These are phyloP conservation scores for Camellia japonica DNA, from an alignment of 148 eudicot species.

Conservation along the genomic window DNA sequence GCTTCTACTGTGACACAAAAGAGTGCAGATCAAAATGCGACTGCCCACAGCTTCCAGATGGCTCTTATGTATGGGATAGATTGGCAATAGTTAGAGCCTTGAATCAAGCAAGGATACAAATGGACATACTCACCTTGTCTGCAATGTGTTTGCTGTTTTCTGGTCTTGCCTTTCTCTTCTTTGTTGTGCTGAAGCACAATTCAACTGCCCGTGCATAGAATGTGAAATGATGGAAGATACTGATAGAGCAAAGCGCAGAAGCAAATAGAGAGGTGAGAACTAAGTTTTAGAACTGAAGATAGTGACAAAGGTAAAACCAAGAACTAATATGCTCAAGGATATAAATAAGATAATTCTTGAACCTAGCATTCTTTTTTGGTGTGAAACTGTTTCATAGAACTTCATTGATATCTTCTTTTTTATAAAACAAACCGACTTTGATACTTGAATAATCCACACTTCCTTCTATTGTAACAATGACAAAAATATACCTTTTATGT, in stretches of 20 bases:
- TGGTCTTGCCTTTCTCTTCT: conserved; percentile 19
- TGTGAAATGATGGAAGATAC: background rate
- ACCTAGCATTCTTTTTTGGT: background rate
- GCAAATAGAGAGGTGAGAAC: background rate
- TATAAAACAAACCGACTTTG: too few relatives aligned
- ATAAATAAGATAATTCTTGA: background rate
- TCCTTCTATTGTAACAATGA: too few relatives aligned
- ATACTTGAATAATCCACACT: too few relatives aligned
- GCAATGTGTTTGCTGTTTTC: conserved; percentile 24
- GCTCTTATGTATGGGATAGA: conserved; percentile 28
- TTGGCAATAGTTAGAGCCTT: conserved; percentile 15
- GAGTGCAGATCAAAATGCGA: conserved; percentile 13
- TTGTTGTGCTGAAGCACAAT: conserved; percentile 22
- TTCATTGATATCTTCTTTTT: too few relatives aligned
- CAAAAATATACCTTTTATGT: too few relatives aligned
- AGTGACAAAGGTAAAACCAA: background rate
- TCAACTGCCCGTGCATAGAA: conserved; percentile 10
- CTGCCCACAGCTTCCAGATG: conserved; percentile 25
- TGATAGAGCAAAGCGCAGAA: background rate
- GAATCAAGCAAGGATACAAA: conserved; percentile 17
- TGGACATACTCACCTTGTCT: conserved; percentile 20
- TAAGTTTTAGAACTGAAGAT: background rate
- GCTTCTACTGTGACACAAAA: conserved; percentile 17
- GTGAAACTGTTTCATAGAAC: too few relatives aligned
- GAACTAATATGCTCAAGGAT: background rate